Conservation (phyloP, 352 stramenopile genomes). For the Pythium sukuiense region DNA sequence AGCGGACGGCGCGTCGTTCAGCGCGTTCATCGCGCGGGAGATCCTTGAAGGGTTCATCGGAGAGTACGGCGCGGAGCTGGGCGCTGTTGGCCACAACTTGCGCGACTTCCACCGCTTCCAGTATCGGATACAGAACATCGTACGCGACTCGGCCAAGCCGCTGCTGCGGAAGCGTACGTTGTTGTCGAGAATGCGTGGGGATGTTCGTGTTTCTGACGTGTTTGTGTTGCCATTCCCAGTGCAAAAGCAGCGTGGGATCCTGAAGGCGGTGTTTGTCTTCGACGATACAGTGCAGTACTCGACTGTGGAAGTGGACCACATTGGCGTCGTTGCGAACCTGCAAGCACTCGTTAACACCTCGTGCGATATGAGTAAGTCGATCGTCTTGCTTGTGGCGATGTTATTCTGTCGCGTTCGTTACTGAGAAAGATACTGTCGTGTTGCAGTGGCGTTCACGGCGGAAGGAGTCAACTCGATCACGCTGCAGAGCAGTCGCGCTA, state of each 20-base stretch:
- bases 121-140: slow-evolving; percentile 77
- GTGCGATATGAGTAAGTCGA: slow-evolving; percentile 79
- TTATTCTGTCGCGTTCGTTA: too few species aligned
- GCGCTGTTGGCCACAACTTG: slow-evolving; percentile 86
- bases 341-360: slow-evolving; percentile 85
- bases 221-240: slow-evolving; percentile 37
- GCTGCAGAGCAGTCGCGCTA: slow-evolving; percentile 84
- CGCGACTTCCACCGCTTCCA: slow-evolving; percentile 92
- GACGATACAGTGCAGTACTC: slow-evolving; percentile 80
- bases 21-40: slow-evolving; percentile 86
- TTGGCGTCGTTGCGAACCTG: slow-evolving; percentile 89
- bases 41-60: slow-evolving; percentile 82
- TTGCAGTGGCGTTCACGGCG: slow-evolving; percentile 76
- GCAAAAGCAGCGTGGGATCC: slow-evolving; percentile 85
- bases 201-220: neutral
- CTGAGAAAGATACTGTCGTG: neutral
- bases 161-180: slow-evolving; percentile 81
- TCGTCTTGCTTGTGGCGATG: too few species aligned
- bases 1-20: slow-evolving; percentile 74
- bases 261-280: slow-evolving; percentile 89
- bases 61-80: slow-evolving; percentile 75
- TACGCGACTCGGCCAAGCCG: slow-evolving; percentile 82
- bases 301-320: slow-evolving; percentile 88
- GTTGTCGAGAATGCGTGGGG: neutral
- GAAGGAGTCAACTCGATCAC: slow-evolving; percentile 84